Percentiles rank a stretch among this genome's conserved stretches.
These are phyloP conservation scores for Suillus brevipes DNA, from an alignment of 768 basidiomycete species.

Conservation along the genomic window DNA sequence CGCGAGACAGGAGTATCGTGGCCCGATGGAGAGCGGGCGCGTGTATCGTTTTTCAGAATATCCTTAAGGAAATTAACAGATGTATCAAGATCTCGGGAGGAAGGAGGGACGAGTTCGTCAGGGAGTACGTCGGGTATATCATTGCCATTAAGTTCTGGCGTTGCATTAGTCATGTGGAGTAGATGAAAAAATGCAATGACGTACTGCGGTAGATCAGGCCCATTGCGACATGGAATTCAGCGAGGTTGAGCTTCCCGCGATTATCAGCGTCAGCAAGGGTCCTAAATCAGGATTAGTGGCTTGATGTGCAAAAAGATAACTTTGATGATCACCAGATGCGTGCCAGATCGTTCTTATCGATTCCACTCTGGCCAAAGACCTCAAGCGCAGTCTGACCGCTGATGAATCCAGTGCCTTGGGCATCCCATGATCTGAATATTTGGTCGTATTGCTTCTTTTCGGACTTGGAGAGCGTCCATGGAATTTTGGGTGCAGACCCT, in stretches of 20 bases:
- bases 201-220: conserved; percentile 93
- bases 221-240: conserved; percentile 99
- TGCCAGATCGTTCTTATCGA: conserved; percentile 87
- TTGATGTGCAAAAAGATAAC: conserved; percentile 1
- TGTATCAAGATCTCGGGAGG: conserved; percentile 81
- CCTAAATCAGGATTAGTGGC: conserved; percentile 47
- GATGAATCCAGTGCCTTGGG: conserved; percentile 79
- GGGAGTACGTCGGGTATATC: conserved; percentile 86
- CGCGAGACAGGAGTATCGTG: conserved; percentile 57
- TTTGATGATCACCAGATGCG: conserved; percentile 75
- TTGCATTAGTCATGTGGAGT: neutral
- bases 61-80: conserved; percentile 90
- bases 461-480: conserved; percentile 83
- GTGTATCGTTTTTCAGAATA: conserved; percentile 83
- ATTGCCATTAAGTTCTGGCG: conserved; percentile 85
- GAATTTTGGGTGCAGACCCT: conserved; percentile 62
- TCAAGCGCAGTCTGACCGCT: conserved; percentile 81
- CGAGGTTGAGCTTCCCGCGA: conserved; percentile 91
- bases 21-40: conserved; percentile 61
- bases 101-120: conserved; percentile 87
- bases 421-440: conserved; percentile 97
- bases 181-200: conserved; percentile 31
- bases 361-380: conserved; percentile 91
- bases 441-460: conserved; percentile 98
- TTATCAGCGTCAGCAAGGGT: conserved; percentile 90